phyloP scores from a whole-genome alignment of 208 protist genomes.

The Trypanosoma conorhini region DNA sequence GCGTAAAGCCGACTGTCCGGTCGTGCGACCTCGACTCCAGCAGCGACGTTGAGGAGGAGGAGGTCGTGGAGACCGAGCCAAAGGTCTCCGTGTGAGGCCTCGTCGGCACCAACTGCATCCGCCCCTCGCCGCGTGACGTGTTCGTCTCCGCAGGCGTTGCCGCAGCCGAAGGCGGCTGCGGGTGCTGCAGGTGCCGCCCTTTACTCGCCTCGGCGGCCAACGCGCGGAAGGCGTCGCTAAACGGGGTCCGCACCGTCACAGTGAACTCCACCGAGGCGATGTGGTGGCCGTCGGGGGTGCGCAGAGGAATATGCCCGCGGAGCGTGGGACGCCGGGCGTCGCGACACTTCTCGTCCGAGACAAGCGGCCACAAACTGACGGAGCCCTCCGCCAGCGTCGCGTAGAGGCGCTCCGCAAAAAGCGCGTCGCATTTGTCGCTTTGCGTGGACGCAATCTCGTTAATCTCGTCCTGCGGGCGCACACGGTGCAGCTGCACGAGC shows the following conservation, averaged over 20 bases:
- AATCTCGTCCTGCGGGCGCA: constrained; percentile 71
- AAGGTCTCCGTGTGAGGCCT: not conserved
- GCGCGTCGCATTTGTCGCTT: constrained; percentile 24
- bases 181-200: not conserved
- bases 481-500: constrained; percentile 84
- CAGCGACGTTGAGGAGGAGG: constrained; percentile 30
- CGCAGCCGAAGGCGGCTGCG: not conserved
- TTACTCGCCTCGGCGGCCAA: constrained; percentile 39
- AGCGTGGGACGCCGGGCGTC: constrained; percentile 57
- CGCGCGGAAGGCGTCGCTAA: constrained; percentile 57
- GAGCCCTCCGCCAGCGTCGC: constrained; percentile 83
- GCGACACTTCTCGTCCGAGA: constrained; percentile 40
- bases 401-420: constrained; percentile 63
- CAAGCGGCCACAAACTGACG: constrained; percentile 60
- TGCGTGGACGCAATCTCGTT: constrained; percentile 26
- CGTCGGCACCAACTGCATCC: constrained; percentile 26
- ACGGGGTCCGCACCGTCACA: constrained; percentile 76
- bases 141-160: not conserved
- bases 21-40: constrained; percentile 2
- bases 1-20: constrained; percentile 24
- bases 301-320: constrained; percentile 71
- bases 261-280: constrained; percentile 86
- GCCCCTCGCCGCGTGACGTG: constrained; percentile 3
- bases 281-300: constrained; percentile 47
- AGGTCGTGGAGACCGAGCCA: constrained; percentile 21